These are phyloP conservation scores for Trichoderma simmonsii DNA, from an alignment of 2,329 filamentous ascomycete genomes.

Conservation along the genomic window DNA sequence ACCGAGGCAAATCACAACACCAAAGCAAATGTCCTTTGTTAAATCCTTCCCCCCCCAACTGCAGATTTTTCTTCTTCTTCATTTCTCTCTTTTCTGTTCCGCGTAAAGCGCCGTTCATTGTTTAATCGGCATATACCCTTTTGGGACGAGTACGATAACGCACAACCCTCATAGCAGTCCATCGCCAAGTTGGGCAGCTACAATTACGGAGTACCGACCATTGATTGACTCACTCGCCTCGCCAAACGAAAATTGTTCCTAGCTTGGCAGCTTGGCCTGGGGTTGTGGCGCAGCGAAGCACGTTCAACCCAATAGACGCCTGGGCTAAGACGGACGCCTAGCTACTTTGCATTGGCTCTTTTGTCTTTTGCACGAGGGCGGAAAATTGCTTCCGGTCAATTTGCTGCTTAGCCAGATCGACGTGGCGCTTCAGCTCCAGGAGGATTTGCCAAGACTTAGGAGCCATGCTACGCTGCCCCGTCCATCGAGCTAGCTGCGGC, in stretches of 20 bases:
- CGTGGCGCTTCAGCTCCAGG: slow-evolving; percentile 11
- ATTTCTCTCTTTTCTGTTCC: neutral
- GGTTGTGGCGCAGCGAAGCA: slow-evolving; percentile 9
- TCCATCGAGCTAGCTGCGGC: neutral
- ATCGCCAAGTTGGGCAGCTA: neutral
- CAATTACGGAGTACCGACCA: too few species aligned
- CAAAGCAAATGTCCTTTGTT: neutral
- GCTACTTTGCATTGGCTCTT: neutral
- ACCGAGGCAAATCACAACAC: neutral
- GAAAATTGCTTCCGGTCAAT: neutral
- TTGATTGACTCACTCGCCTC: neutral
- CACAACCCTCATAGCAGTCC: neutral
- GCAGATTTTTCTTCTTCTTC: neutral
- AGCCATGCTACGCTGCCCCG: neutral
- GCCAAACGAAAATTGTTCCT: neutral
- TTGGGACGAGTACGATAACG: neutral
- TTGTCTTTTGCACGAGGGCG: neutral
- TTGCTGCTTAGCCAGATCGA: neutral
- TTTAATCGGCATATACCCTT: neutral
- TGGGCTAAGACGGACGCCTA: neutral
- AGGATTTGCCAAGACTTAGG: slow-evolving; percentile 5
- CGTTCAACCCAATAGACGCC: neutral
- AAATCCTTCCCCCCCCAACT: neutral
- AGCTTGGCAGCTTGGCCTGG: neutral
- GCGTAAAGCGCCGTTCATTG: neutral